Evolutionary conservation across 2,329 filamentous ascomycete species (phyloP).

Genomic region (Aspergillus calidoustus): DNA sequence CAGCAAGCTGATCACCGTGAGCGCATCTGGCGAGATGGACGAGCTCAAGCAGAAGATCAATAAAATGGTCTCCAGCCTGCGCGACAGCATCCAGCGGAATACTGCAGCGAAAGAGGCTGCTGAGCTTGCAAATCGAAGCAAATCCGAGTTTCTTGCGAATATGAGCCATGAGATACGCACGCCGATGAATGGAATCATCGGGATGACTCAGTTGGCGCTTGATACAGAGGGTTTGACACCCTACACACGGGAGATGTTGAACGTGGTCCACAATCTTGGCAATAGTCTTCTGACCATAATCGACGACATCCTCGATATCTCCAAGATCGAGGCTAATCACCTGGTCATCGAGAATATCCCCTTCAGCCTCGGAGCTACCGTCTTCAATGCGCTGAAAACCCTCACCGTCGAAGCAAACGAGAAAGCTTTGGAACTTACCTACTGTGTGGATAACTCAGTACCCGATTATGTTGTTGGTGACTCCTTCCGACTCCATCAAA

Average conservation of each 20-base stretch:
- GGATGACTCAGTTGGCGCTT: slow-evolving; percentile 94
- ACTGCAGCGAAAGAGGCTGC: slow-evolving; percentile 93
- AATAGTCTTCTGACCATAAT: slow-evolving; percentile 97
- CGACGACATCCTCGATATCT: slow-evolving; percentile 74
- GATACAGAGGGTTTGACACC: slow-evolving; percentile 93
- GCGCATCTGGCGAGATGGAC: slow-evolving; percentile 98
- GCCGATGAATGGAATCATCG: slow-evolving; percentile 96
- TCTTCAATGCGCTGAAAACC: slow-evolving; percentile 98
- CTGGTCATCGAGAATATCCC: slow-evolving; percentile 99
- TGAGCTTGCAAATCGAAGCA: slow-evolving; percentile 95
- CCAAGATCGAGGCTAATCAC: slow-evolving; percentile 86
- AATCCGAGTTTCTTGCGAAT: slow-evolving; percentile 97
- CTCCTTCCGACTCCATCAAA: slow-evolving; percentile 92
- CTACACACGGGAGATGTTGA: slow-evolving; percentile 96
- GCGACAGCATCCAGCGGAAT: slow-evolving; percentile 95
- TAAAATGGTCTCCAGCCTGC: slow-evolving; percentile 94
- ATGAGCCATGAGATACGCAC: slow-evolving; percentile 99
- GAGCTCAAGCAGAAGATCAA: slow-evolving; percentile 99
- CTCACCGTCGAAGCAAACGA: slow-evolving; percentile 95
- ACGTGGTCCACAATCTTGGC: slow-evolving; percentile 94
- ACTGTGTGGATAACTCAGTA: slow-evolving; percentile 89
- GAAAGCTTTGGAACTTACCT: slow-evolving; percentile 88
- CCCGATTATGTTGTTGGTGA: slow-evolving; percentile 95
- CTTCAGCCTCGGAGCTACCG: slow-evolving; percentile 88
- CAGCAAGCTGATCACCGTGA: slow-evolving; percentile 95